A percentile compares a stretch with the other conserved stretches of the same genome.
Conservation (phyloP, 805 yeast genomes). For the Starmerella apicola region DNA sequence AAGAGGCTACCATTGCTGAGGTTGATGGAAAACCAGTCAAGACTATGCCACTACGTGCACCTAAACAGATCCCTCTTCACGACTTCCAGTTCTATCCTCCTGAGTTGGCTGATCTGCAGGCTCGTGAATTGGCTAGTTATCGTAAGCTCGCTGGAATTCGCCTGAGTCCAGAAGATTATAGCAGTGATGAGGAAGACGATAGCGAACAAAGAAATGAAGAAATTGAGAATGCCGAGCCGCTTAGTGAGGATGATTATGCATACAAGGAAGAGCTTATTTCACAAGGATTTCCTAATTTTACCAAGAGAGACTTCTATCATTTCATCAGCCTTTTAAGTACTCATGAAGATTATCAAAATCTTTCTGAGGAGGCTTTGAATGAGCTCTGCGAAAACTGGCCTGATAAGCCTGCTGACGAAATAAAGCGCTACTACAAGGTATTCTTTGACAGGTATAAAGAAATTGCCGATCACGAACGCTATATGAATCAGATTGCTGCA, state of each 20-base stretch:
- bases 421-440: slow-evolving; percentile 57
- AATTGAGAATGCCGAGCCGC: slow-evolving; percentile 61
- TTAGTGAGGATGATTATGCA: slow-evolving; percentile 68
- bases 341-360: slow-evolving; percentile 50
- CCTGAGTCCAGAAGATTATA: slow-evolving; percentile 37
- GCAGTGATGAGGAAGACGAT: slow-evolving; percentile 33
- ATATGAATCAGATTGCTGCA: slow-evolving; percentile 63
- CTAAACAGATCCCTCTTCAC: slow-evolving; percentile 64
- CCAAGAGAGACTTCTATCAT: slow-evolving; percentile 74
- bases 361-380: slow-evolving; percentile 33
- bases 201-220: slow-evolving; percentile 37
- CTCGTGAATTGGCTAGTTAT: slow-evolving; percentile 65
- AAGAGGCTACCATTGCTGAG: slow-evolving; percentile 37
- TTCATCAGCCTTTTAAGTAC: slow-evolving; percentile 62
- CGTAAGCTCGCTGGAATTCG: slow-evolving; percentile 54
- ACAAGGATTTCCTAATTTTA: slow-evolving; percentile 71
- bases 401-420: slow-evolving; percentile 60
- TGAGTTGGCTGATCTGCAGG: slow-evolving; percentile 59
- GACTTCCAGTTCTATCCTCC: slow-evolving; percentile 84
- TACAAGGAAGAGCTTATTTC: slow-evolving; percentile 43
- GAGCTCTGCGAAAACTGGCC: slow-evolving; percentile 54
- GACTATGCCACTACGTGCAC: slow-evolving; percentile 52
- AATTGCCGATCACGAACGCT: slow-evolving; percentile 83
- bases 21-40: slow-evolving; percentile 66
- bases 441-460: slow-evolving; percentile 71